A percentile compares a stretch with the other conserved stretches of the same genome.
Conservation (phyloP, 2,329 filamentous ascomycete species). For the Tolypocladium guangdongense region DNA sequence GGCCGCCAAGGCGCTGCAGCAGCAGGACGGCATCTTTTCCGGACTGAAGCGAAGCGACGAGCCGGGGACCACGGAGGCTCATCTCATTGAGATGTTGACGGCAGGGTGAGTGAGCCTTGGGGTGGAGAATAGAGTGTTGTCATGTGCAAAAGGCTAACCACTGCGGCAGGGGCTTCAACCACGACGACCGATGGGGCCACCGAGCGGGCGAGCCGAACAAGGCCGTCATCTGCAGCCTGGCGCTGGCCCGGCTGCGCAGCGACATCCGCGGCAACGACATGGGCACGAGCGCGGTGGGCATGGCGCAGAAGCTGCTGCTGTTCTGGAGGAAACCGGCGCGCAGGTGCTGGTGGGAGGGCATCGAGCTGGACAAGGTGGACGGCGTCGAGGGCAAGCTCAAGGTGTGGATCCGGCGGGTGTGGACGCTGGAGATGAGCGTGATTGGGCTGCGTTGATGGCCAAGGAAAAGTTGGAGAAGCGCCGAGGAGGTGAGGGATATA, state of each 20-base stretch:
- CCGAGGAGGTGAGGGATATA: not conserved
- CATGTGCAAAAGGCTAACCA: not conserved
- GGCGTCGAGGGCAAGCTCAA: constrained; percentile 88
- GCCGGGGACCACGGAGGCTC: constrained; percentile 90
- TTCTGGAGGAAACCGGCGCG: constrained; percentile 97
- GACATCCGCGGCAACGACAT: constrained; percentile 75
- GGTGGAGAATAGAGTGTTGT: not conserved
- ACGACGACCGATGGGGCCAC: constrained; percentile 91
- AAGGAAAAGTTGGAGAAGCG: not conserved
- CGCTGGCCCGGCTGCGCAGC: constrained; percentile 81
- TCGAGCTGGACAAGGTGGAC: constrained; percentile 80
- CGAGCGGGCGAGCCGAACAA: constrained; percentile 97
- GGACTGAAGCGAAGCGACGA: constrained; percentile 92
- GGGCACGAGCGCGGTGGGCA: constrained; percentile 74
- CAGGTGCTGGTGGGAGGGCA: constrained; percentile 98
- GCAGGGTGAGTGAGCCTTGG: constrained; percentile 73
- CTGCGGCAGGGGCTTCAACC: constrained; percentile 72
- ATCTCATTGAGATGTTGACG: constrained; percentile 98
- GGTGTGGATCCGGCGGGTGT: constrained; percentile 95
- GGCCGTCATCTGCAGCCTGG: constrained; percentile 94
- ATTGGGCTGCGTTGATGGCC: constrained; percentile 53
- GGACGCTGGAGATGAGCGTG: constrained; percentile 97
- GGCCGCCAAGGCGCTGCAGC: constrained; percentile 73
- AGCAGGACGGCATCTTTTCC: constrained; percentile 91
- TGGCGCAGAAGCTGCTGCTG: constrained; percentile 94